A percentile compares a stretch with the other conserved stretches of the same genome.
phyloP scores from a whole-genome alignment of 768 basidiomycete species.

The Termitomyces sp. region DNA sequence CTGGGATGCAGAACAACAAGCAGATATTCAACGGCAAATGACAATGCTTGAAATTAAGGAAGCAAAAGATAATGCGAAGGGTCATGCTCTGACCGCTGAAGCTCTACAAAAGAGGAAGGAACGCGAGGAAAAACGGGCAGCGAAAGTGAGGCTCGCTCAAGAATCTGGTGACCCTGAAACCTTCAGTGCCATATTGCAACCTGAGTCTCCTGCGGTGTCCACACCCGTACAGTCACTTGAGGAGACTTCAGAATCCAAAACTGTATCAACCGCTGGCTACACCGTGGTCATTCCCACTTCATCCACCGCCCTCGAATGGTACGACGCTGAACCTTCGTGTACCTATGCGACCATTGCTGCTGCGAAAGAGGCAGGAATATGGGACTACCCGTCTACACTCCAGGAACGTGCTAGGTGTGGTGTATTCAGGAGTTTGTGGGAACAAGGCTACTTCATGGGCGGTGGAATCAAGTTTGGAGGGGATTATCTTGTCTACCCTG shows the following conservation, averaged over 20 bases:
- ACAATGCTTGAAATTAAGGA: slow-evolving; percentile 42
- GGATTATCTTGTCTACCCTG: slow-evolving; percentile 95
- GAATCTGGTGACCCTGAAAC: slow-evolving; percentile 2
- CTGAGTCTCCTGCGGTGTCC: not conserved
- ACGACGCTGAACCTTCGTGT: slow-evolving; percentile 31
- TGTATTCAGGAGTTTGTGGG: slow-evolving; percentile 78
- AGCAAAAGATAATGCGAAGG: slow-evolving; percentile 35
- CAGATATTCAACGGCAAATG: slow-evolving; percentile 42
- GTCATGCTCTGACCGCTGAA: slow-evolving; percentile 48
- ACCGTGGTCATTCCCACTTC: slow-evolving; percentile 63
- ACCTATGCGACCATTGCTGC: slow-evolving; percentile 51
- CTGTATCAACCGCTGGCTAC: slow-evolving; percentile 9
- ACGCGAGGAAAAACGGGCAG: slow-evolving; percentile 44
- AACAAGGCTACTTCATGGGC: slow-evolving; percentile 83
- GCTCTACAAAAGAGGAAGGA: slow-evolving; percentile 69
- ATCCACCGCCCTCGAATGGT: slow-evolving; percentile 68
- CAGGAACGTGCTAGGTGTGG: slow-evolving; percentile 70
- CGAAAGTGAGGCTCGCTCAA: slow-evolving; percentile 14
- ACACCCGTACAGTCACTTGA: not conserved
- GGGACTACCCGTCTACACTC: slow-evolving; percentile 65
- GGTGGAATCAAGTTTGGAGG: slow-evolving; percentile 93
- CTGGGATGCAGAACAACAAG: slow-evolving; percentile 49
- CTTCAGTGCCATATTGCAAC: slow-evolving; percentile 1
- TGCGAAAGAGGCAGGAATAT: slow-evolving; percentile 65
- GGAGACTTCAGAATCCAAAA: slow-evolving; percentile 3